Base-by-base conservation (phyloP, 176 grass and related monocot genomes). In the Pontederia crassipes region DNA sequence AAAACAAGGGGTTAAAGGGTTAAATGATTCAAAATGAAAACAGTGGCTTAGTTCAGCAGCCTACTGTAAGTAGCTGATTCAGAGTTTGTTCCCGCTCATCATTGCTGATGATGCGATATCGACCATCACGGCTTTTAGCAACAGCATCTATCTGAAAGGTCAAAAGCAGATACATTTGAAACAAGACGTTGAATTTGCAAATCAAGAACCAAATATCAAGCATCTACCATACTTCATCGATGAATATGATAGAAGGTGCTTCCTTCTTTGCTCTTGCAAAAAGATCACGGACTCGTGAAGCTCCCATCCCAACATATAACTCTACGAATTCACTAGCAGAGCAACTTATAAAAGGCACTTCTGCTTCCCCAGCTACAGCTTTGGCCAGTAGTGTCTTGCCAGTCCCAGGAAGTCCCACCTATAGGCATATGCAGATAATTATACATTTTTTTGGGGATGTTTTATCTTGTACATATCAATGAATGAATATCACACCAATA, bases 301-400 rank as follows among this genome's bases (percentile, higher is more conserved):
- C 93, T 74, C 93, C 93, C 93, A 92, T 98, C 48, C 93, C 93
- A 29, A 98, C 87, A 83, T 98, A 98, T 59, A 98, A 61, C 71
- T 98, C 93, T 32, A 98, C 93, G 79, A 98, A 98, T 77, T 98
- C 93, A 88, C 93, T 98, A 57, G 93, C 93, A 46, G 93, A 98
- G 78, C 93, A 98, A 78, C 93, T 98, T 81, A 98, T 98, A 62
- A 98, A 98, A 64, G 93, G 93, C 53, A 98, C 93, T 76, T 98
- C 93, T 8, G 93, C 93, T 89, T 98, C 93, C 55, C 93, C 93
- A 52, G 93, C 93, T 73, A 98, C 93, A 4, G 93, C 93, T 78
- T 98, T 98, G 47, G 93, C 93, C 55, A 98, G 79, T 71, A 98
- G 93, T 55, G 93, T 98, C 70, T 98, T 98, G 72, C 93, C 93